Evolutionary conservation across 169 alveolate species (phyloP), one percentile per base, ranked within the genome.

Genomic region (Plasmodium gaboni): DNA sequence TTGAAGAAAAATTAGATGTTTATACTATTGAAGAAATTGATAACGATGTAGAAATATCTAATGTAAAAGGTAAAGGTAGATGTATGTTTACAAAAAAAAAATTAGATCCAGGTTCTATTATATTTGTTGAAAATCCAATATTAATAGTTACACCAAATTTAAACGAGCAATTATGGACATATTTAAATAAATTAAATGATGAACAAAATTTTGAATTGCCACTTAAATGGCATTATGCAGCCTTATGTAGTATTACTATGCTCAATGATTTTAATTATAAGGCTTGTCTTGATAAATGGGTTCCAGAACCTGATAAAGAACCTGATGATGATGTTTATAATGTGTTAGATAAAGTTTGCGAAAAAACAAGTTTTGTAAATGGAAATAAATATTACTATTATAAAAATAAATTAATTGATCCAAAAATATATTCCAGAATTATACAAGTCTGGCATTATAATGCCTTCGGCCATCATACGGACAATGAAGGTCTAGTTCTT

Each of bases 181-280:
- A 87, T 38, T 67, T 95, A 15, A 93, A 69, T 63, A 63, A 78
- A 12, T 67, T 94, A 61, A 67, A 94, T 51, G 91, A 92, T 51
- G 92, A 80, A 44, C 74, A 91, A 42, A 74, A 88, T 42, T 76
- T 94, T 68, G 92, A 71, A 46, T 73, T 95, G 48, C 95, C 97
- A 28, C 97, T 97, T 22, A 68, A 93, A 38, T 95, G 97, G 97
- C 97, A 95, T 63, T 92, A 88, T 51, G 97, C 97, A 15, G 97
- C 97, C n/a, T 64, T 95, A 46, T 85, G 94, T 32, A 94, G 94
- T 5, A 92, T 95, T 8, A 53, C 93, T 10, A 51, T 88, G 73
- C 80, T 88, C 32, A 74, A 85, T 48, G 93, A 93, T 2, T 72
- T 65, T 44, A 92, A 74, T 42, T 85, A 72, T 48, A 92, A 74